A percentile compares a stretch with the other conserved stretches of the same genome.
phyloP scores from a whole-genome alignment of 441 rosid genomes.

The Pelargonium australe region DNA sequence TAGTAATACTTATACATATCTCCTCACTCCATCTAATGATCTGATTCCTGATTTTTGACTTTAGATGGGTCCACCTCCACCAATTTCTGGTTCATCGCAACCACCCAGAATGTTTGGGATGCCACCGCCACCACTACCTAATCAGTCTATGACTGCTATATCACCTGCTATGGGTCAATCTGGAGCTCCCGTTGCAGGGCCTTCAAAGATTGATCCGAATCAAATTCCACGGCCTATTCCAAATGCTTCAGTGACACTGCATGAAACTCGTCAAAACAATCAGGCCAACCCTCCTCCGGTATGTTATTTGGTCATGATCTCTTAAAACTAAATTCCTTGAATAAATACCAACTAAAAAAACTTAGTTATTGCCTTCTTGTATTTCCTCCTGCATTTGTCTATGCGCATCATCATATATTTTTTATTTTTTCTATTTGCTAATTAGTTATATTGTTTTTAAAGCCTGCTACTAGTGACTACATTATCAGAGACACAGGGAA shows the following conservation, averaged over 20 bases:
- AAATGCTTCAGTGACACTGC: conserved; percentile 34
- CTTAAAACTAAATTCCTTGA: no score
- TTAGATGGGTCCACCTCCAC: conserved; percentile 41
- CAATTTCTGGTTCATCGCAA: conserved; percentile 38
- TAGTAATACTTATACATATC: not conserved
- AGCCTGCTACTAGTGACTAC: conserved; percentile 67
- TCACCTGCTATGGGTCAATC: conserved; percentile 49
- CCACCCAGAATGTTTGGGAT: conserved; percentile 51
- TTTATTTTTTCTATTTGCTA: conserved; percentile 15
- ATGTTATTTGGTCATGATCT: conserved; percentile 5
- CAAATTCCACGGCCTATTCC: conserved; percentile 63
- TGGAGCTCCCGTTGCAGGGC: conserved; percentile 39
- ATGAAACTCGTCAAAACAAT: conserved; percentile 53
- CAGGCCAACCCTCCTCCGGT: conserved; percentile 66
- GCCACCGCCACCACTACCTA: conserved; percentile 37
- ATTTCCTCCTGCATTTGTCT: not conserved
- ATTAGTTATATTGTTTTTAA: conserved; percentile 21
- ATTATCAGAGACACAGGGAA: conserved; percentile 59
- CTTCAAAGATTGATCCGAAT: conserved; percentile 58
- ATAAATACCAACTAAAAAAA: no score
- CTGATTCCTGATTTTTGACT: conserved; percentile 22
- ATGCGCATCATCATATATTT: conserved; percentile 8
- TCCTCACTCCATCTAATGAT: conserved; percentile 10
- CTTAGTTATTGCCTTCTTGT: not conserved
- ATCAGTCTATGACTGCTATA: conserved; percentile 50